Base-by-base conservation (phyloP, 2,329 filamentous ascomycete species). In the Pseudogymnoascus sp. region DNA sequence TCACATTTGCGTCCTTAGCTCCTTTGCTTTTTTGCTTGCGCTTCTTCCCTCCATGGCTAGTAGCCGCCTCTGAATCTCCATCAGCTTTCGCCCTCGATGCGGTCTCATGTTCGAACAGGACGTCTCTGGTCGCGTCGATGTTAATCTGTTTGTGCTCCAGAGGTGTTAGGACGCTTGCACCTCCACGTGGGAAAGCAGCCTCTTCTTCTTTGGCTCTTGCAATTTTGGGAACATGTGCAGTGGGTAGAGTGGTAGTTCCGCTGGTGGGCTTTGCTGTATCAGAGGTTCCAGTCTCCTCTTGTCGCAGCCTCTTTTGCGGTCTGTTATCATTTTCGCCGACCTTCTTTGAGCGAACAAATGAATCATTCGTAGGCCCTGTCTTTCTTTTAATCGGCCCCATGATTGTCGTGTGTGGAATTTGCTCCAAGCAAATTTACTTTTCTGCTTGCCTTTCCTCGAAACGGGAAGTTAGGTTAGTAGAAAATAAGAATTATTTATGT, bases 91-190 rank as follows among this genome's bases (percentile, higher is more conserved):
- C 73, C 47, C 77, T 76, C 64, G 81, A 80, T 61, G 79, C 77
- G 59, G 84, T 84, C 69, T 88, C 83, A 70, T 96, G 88, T 76
- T 97, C 95, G 73, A 93, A 95, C 40, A 96, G 79, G 42, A 93
- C 95, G 79, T 99, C 95, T 70, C 89, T 87, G 73, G 90, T 95
- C 54, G 95, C 95, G 76, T 97, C 89, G 64, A 96, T 88, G 71
- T 95, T 89, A 67, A 99, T 97, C 76, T 97, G 91, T 78, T 96
- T 97, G 74, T 96, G 90, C 75, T 99, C 95, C 61, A 99, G 80
- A 18, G 95, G 93, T 1, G 95, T 97, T 73, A 99, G 79, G 62
- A 96, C 82, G 73, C 91, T 96, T 62, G 86, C 93, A 47, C 95
- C 96, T 63, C 95, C 95, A 81, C 95, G 86, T 69, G 95, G 93